Conservation (phyloP, 116 monocot species). For the Cymodocea nodosa region DNA sequence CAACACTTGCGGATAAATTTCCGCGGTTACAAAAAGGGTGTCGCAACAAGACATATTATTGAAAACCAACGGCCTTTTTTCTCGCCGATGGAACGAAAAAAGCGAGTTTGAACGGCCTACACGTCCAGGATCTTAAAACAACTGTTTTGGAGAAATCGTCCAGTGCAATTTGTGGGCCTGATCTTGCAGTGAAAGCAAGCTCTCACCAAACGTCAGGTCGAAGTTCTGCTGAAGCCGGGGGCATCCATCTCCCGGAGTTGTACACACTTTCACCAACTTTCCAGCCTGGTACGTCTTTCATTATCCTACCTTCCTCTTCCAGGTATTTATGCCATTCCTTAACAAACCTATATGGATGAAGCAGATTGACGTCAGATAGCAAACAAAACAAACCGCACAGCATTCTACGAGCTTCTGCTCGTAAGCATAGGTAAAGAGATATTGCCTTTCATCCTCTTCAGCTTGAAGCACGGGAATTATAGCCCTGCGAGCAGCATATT, state of each 20-base stretch:
- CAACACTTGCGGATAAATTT: no score
- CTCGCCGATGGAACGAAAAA: not conserved
- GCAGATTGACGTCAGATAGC: not conserved
- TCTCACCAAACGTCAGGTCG: constrained; percentile 25
- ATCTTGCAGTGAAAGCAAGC: not conserved
- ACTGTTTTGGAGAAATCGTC: no score
- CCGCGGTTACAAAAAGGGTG: not conserved
- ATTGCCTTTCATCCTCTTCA: constrained; percentile 27
- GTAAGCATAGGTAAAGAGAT: not conserved
- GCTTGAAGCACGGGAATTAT: constrained; percentile 20
- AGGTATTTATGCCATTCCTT: constrained; percentile 26
- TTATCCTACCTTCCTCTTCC: constrained; percentile 27
- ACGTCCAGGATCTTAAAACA: not conserved
- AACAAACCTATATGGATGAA: constrained; percentile 7
- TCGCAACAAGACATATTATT: not conserved
- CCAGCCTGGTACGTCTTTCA: constrained; percentile 28
- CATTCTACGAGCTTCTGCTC: not conserved
- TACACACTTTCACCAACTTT: constrained; percentile 26
- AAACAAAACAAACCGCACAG: not conserved
- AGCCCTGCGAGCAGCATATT: constrained; percentile 20
- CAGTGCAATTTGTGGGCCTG: no score
- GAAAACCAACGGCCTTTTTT: not conserved
- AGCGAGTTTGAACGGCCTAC: not conserved
- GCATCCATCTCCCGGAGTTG: constrained; percentile 27
- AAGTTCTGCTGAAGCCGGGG: constrained; percentile 18